Base-by-base conservation (phyloP, 257 asterid species). In the Solanum bulbocastanum region DNA sequence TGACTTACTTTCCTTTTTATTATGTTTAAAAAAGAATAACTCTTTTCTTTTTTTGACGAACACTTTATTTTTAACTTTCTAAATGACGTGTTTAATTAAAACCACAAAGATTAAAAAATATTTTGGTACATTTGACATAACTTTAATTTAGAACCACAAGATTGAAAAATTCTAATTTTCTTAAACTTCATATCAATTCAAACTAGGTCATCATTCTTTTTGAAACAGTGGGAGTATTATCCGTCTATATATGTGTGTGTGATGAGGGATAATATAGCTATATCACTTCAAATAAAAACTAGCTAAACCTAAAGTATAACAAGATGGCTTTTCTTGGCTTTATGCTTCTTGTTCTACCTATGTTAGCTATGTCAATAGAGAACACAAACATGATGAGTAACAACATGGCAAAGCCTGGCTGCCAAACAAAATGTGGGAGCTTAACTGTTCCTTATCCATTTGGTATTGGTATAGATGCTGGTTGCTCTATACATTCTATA, bases 371-470 rank as follows among this genome's bases (percentile, higher is more conserved):
- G 62, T 52, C 62, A 52, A 52, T 52, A 52, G n/a, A 16, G 62
- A 52, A 16, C 62, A 52, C 62, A 16, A 52, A 52, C 4, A 52
- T 52, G 62, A 52, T 52, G 62, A 52, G n/a, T n/a, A 52, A 52
- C 62, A 52, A 52, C 62, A 52, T 52, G n/a, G 62, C 62, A 16
- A 52, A 52, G 23, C 62, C 62, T 52, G 62, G 62, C 4, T 52
- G 10, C 62, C 62, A 16, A 52, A 23, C 66, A 12, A 78, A 87
- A 37, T 90, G 91, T 7, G 92, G 92, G 36, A 85, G 82, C 86
- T 72, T 90, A 72, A 90, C 37, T 6, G 85, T 90, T 76, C 91
- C 92, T 10, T 90, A 78, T 84, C 90, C 89, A 3, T 90, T 88
- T 4, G 91, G 91, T 8, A 23, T 90, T 6, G 92, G 89, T 39